Conservation (phyloP, 2,329 filamentous ascomycete species). For the Pseudocercospora fuligena region DNA sequence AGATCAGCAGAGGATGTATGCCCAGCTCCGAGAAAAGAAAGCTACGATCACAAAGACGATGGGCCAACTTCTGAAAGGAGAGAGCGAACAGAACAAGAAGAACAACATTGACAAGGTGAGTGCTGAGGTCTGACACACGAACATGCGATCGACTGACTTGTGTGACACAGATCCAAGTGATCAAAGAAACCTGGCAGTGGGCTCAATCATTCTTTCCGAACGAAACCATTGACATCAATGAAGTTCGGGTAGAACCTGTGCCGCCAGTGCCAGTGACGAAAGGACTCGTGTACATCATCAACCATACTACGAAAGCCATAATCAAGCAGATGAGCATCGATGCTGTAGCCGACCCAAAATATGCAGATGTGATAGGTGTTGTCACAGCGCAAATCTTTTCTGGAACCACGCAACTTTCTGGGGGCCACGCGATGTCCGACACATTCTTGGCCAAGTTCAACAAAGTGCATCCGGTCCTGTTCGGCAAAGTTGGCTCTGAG, state of each 20-base stretch:
- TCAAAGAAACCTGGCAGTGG: conserved; percentile 21
- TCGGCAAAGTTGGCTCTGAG: conserved; percentile 69
- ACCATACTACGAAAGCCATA: conserved; percentile 74
- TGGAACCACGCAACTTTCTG: conserved; percentile 60
- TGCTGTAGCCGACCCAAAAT: conserved; percentile 43
- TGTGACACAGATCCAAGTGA: conserved; percentile 8
- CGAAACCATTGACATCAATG: conserved; percentile 17
- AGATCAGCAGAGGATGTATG: conserved; percentile 35
- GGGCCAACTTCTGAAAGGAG: conserved; percentile 52
- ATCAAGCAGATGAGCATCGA: conserved; percentile 63
- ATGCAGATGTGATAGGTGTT: conserved; percentile 79
- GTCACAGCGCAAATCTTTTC: conserved; percentile 77
- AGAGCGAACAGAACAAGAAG: neutral
- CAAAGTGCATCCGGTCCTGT: conserved; percentile 79
- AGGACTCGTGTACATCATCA: conserved; percentile 65
- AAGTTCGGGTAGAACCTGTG: conserved; percentile 16
- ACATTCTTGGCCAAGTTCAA: conserved; percentile 88
- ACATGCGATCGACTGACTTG: neutral
- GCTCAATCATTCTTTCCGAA: conserved; percentile 8
- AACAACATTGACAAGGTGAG: conserved; percentile 19
- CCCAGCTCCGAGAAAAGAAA: conserved; percentile 50
- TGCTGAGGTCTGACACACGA: neutral
- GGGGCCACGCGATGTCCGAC: conserved; percentile 75
- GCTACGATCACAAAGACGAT: conserved; percentile 70
- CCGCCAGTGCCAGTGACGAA: conserved; percentile 13